Percentiles rank a stretch among this genome's conserved stretches.
These are phyloP conservation scores for Rostrohypoxylon terebratum DNA, from an alignment of 495 filamentous ascomycete genomes.

Conservation along the genomic window DNA sequence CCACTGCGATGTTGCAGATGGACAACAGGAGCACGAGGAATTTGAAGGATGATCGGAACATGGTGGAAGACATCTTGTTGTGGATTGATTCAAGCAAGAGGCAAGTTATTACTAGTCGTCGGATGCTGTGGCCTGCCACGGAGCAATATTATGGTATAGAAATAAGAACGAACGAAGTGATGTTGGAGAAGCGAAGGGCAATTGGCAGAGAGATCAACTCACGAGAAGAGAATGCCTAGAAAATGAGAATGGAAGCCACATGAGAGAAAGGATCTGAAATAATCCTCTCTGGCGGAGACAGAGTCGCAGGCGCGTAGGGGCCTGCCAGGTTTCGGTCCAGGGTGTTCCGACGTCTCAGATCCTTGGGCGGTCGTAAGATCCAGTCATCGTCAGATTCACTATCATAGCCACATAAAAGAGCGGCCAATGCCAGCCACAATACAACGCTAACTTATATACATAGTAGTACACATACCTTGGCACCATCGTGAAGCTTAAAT, in stretches of 20 bases:
- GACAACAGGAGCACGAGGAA: conserved; percentile 38
- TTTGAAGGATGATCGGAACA: conserved; percentile 34
- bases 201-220: conserved; percentile 37
- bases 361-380: conserved; percentile 17
- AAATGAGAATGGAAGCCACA: conserved; percentile 14
- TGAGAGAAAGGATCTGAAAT: conserved; percentile 26
- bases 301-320: conserved; percentile 10
- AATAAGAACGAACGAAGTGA: conserved; percentile 27
- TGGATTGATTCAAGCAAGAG: neutral
- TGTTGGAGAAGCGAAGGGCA: conserved; percentile 9
- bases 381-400: conserved; percentile 2
- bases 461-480: neutral
- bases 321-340: conserved; percentile 13
- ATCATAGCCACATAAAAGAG: conserved; percentile 6
- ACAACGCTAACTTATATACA: neutral
- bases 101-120: conserved; percentile 11
- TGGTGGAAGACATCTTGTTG: conserved; percentile 25
- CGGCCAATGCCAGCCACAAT: neutral
- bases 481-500: neutral
- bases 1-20: conserved; percentile 34
- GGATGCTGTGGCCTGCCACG: conserved; percentile 40
- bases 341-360: conserved; percentile 37
- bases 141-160: conserved; percentile 23
- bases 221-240: conserved; percentile 8
- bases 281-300: conserved; percentile 12